A percentile compares a stretch with the other conserved stretches of the same genome.
Conservation (phyloP, 2,329 filamentous ascomycete genomes). For the Claviceps fusiformis region DNA sequence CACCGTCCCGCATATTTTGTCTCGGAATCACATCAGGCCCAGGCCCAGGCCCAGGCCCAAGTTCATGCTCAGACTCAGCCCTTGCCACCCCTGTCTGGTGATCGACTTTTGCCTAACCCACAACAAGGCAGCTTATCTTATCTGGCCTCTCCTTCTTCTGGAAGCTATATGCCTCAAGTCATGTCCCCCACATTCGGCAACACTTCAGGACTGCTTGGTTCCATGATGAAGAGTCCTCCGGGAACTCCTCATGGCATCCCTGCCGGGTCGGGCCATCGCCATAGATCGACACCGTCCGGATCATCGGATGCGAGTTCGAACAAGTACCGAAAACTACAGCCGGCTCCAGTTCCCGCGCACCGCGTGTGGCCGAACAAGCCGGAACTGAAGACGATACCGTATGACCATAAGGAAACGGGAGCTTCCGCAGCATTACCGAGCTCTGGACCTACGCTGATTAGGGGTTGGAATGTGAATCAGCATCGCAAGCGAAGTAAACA, state of each 20-base stretch:
- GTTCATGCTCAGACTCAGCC: slow-evolving; percentile 5
- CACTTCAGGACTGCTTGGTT: slow-evolving; percentile 15
- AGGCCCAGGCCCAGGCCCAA: slow-evolving; percentile 3
- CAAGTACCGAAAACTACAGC: slow-evolving; percentile 46
- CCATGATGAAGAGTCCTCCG: slow-evolving; percentile 22
- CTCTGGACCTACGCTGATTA: slow-evolving; percentile 40
- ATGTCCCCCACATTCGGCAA: slow-evolving; percentile 25
- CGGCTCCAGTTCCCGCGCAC: slow-evolving; percentile 40
- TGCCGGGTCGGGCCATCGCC: slow-evolving; percentile 18
- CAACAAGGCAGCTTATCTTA: slow-evolving; percentile 17
- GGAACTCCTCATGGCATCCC: slow-evolving; percentile 18
- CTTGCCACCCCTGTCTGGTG: slow-evolving; percentile 17
- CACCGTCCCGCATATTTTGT: slow-evolving; percentile 15
- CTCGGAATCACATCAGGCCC: slow-evolving; percentile 9
- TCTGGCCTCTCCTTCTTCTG: slow-evolving; percentile 21
- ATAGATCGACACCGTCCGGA: slow-evolving; percentile 24
- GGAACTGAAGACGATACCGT: slow-evolving; percentile 45
- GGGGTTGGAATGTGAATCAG: slow-evolving; percentile 40
- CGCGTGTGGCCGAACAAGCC: slow-evolving; percentile 31
- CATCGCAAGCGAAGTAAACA: slow-evolving; percentile 24
- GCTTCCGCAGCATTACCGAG: slow-evolving; percentile 41
- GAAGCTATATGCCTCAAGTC: slow-evolving; percentile 17
- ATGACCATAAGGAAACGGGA: slow-evolving; percentile 45
- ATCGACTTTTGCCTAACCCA: slow-evolving; percentile 22
- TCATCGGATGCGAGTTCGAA: slow-evolving; percentile 23